phyloP scores from a whole-genome alignment of 1,284 basidiomycete species.

The Earliella scabrosa region DNA sequence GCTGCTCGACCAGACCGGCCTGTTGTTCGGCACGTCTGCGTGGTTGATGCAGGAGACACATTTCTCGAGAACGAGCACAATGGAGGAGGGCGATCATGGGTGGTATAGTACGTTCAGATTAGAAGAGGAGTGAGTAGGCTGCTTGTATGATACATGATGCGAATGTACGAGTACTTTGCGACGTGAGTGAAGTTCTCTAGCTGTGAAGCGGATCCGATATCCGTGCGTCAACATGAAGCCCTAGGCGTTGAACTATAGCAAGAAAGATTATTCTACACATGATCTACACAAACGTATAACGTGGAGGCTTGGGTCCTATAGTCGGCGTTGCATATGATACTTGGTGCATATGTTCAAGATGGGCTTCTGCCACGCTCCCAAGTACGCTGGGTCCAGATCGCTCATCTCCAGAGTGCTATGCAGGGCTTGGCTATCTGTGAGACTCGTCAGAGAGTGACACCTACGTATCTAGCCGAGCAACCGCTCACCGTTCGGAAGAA shows the following conservation, averaged over 20 bases:
- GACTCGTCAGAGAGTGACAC: background rate
- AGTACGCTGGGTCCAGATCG: background rate
- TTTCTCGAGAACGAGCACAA: conserved; percentile 27
- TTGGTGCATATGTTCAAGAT: conserved; percentile 9
- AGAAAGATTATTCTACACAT: background rate
- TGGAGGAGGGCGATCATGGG: conserved; percentile 30
- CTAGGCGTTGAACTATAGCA: background rate
- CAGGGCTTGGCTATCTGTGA: conserved; percentile 3
- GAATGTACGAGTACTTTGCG: too few relatives aligned
- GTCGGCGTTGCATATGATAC: conserved; percentile 8
- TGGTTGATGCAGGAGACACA: conserved; percentile 42
- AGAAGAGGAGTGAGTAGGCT: conserved; percentile 24
- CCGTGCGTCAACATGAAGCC: too few relatives aligned
- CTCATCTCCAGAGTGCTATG: background rate
- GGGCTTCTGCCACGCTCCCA: background rate
- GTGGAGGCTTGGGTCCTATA: too few relatives aligned
- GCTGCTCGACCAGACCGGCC: conserved; percentile 44
- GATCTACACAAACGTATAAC: background rate
- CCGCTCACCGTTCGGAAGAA: conserved; percentile 24
- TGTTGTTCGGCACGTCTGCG: conserved; percentile 49
- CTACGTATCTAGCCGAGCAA: background rate
- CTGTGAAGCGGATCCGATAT: too few relatives aligned
- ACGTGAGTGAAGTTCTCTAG: too few relatives aligned
- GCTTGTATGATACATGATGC: background rate
- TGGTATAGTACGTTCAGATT: conserved; percentile 35